phyloP scores from a whole-genome alignment of 306 rosid genomes.

The Cicer judaicum region DNA sequence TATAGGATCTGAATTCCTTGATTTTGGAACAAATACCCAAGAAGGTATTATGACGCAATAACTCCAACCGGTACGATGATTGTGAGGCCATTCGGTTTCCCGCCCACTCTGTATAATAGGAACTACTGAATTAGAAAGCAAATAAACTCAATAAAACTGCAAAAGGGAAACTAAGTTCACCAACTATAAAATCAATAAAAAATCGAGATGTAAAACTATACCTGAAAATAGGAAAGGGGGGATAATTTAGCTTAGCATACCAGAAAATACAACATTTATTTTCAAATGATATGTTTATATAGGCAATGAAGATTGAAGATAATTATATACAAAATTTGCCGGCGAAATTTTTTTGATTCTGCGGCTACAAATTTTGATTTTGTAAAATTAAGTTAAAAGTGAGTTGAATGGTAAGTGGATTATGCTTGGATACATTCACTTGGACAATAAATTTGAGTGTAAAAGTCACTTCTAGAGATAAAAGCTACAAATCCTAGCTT shows the following conservation, averaged over 20 bases:
- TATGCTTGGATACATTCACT: too few relatives aligned
- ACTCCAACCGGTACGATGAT: slow-evolving; percentile 86
- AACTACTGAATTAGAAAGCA: slow-evolving; percentile 31
- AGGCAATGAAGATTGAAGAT: slow-evolving; percentile 21
- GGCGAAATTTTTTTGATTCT: not conserved
- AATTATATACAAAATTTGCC: slow-evolving; percentile 7
- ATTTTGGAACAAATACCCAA: slow-evolving; percentile 82
- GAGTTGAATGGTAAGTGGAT: too few relatives aligned
- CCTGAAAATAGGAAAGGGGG: slow-evolving; percentile 27
- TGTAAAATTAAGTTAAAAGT: too few relatives aligned
- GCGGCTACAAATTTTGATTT: too few relatives aligned
- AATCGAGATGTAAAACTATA: slow-evolving; percentile 6
- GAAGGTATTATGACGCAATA: slow-evolving; percentile 80
- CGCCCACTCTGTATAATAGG: slow-evolving; percentile 73
- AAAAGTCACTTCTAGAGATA: too few relatives aligned
- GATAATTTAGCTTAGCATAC: slow-evolving; percentile 28
- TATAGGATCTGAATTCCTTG: slow-evolving; percentile 82
- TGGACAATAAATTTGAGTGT: too few relatives aligned
- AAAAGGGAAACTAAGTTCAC: slow-evolving; percentile 27
- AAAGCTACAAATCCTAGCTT: too few relatives aligned
- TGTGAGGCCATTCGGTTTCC: slow-evolving; percentile 90
- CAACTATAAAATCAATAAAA: slow-evolving; percentile 13
- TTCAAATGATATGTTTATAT: not conserved
- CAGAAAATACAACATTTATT: slow-evolving; percentile 33
- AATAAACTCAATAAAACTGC: not conserved